These are phyloP conservation scores for Veloboletus limbatus DNA, from an alignment of 1,284 basidiomycete species.

Conservation along the genomic window DNA sequence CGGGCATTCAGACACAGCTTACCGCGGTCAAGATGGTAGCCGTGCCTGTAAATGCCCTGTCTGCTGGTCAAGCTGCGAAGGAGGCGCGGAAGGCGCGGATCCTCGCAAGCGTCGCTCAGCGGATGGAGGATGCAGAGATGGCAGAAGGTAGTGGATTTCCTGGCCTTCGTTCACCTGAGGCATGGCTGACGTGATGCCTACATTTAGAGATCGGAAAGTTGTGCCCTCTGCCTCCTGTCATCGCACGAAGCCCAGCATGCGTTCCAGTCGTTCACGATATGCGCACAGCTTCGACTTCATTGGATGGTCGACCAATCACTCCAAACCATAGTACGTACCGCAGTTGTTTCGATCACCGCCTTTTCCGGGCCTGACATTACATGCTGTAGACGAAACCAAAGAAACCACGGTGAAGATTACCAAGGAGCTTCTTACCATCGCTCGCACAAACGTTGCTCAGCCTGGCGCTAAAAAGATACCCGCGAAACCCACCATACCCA, in stretches of 20 bases:
- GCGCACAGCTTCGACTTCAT: background rate
- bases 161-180: background rate
- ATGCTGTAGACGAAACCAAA: background rate
- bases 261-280: too few relatives aligned
- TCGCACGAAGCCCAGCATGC: background rate
- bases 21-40: constrained; percentile 9
- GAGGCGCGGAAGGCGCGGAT: constrained; percentile 1
- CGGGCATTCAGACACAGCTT: constrained; percentile 11
- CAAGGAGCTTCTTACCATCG: constrained; percentile 1
- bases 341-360: background rate
- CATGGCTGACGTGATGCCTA: constrained; percentile 3
- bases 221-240: background rate
- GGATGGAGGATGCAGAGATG: background rate
- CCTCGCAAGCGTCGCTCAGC: background rate
- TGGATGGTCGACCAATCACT: background rate
- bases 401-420: constrained; percentile 1
- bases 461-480: too few relatives aligned
- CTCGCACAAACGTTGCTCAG: constrained; percentile 1
- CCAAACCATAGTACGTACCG: constrained; percentile 7
- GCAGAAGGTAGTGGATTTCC: constrained; percentile 9
- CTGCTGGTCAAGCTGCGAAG: constrained; percentile 6
- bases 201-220: background rate
- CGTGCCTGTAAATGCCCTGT: background rate
- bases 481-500: background rate
- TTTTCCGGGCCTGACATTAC: background rate